Evolutionary conservation across 2,329 filamentous ascomycete genomes (phyloP), one percentile per base, ranked within the genome.

Genomic region (Chaetomiaceae sp.): DNA sequence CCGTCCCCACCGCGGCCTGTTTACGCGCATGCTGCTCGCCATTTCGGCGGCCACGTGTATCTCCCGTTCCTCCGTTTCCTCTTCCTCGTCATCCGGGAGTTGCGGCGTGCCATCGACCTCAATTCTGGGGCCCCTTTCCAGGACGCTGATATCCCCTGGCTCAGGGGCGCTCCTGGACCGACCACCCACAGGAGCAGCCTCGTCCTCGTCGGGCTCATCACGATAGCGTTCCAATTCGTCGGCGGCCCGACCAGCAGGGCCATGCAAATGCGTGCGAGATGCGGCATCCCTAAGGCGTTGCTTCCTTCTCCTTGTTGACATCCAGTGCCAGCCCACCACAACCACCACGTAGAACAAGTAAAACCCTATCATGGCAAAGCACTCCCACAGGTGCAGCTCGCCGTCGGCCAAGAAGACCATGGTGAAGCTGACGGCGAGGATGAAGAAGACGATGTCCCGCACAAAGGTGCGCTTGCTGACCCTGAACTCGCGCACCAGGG

Each of bases 271-370:
- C 14, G 84, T 81, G 50, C 89, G 77, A 43, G 87, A 83, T 38
- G 84, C 79, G 18, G 81, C 78, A 58, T 89, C 84, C 57, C 82
- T 77, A 40, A 82, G 76, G 46, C 78, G 75, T 48, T 73, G 73
- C 34, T 73, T 73, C 45, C 65, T 82, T 53, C 78, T 74, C 53
- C 81, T 75, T 30, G 79, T 80, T 14, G 84, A 71, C 68, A 84
- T 85, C 85, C 90, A 95, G 66, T 98, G 93, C 89, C 90, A 97
- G 6, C 75, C 75, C 14, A 97, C 86, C 10, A 98, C 93, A 48
- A 89, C 82, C 11, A 81, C 62, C 38, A 98, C 93, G 61, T 98
- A 98, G 58, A 95, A 85, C 36, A 83, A 56, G 64, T 98, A 98
- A 62, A 94, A 94, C 12, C 72, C 83, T 47, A 98, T 88, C 93